Evolutionary conservation across 2,329 filamentous ascomycete species (phyloP), one percentile per base, ranked within the genome.

Genomic region (Daldinia sp.): DNA sequence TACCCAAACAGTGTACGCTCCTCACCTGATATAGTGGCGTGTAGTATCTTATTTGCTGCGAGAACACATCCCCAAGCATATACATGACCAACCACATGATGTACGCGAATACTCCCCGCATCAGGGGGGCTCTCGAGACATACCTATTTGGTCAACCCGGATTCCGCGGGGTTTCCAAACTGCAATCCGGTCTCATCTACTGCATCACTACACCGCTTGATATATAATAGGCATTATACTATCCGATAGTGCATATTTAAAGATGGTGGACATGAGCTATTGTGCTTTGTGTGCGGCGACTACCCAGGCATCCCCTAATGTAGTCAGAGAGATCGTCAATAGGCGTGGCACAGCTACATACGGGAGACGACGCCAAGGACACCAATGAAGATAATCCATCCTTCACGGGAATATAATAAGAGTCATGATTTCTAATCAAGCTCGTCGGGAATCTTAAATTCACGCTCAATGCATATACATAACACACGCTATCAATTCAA

Each of bases 401-500:
- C 13, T 15, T 39, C 27, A 10, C 13, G 15, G 21, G 7, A 53
- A n/a, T 10, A 30, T 3, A 2, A 29, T n/a, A 19, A 11, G 19
- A 21, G 25, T 48, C 11, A 41, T 55, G 10, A 25, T 39, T 39
- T 35, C 25, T 48, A 52, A 52, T 53, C 15, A 25, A 47, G 34
- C 21, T 48, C 43, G 54, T 35, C 13, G 10, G 19, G 19, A 56
- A 52, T 15, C 6, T 41, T 39, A 29, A 61, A 41, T 34, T 29
- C 3, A 45, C 50, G 51, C 35, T n/a, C 13, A 15, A 23, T 45
- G 41, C 45, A 21, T 37, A 54, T 27, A 43, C 41, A 57, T 23
- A 50, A 50, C 47, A 35, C 47, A 13, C 56, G 57, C 43, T 37
- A 51, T 61, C 32, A 55, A 27, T n/a, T 58, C 15, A 47, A 29